phyloP scores from a whole-genome alignment of 1,284 basidiomycete genomes.

The Cryptococcus sp. region DNA sequence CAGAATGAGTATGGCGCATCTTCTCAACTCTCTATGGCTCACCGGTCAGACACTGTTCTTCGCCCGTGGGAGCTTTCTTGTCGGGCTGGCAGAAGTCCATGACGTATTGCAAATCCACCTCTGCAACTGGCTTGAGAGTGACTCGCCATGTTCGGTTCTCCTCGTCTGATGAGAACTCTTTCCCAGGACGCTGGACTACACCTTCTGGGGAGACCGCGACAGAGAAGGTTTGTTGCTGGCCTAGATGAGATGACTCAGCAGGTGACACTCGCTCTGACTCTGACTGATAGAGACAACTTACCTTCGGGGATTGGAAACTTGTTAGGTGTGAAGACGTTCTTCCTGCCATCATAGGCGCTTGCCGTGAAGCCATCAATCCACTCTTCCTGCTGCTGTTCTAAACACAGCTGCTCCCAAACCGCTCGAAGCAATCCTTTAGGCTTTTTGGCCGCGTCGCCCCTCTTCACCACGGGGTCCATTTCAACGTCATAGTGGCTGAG shows the following conservation, averaged over 20 bases:
- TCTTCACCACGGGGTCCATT: constrained; percentile 43
- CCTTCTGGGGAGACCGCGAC: constrained; percentile 37
- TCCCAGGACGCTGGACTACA: constrained; percentile 25
- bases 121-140: constrained; percentile 39
- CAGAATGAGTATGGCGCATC: background rate
- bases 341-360: constrained; percentile 42
- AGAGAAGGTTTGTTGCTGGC: constrained; percentile 21
- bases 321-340: constrained; percentile 44
- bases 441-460: constrained; percentile 33
- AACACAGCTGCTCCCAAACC: constrained; percentile 35
- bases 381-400: constrained; percentile 23
- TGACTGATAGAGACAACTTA: constrained; percentile 8
- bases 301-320: constrained; percentile 32
- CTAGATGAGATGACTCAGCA: constrained; percentile 3
- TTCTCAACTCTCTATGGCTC: constrained; percentile 3
- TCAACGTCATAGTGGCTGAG: constrained; percentile 49
- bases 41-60: constrained; percentile 44
- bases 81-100: constrained; percentile 43
- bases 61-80: constrained; percentile 25
- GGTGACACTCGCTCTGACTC: background rate
- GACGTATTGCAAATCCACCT: constrained; percentile 43
- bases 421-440: constrained; percentile 32
- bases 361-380: constrained; percentile 27
- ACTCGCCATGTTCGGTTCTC: constrained; percentile 39
- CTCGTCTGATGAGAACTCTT: constrained; percentile 35